Evolutionary conservation across 2,329 filamentous ascomycete genomes (phyloP), one percentile per base, ranked within the genome.

Genomic region (Periglandula ipomoeae): DNA sequence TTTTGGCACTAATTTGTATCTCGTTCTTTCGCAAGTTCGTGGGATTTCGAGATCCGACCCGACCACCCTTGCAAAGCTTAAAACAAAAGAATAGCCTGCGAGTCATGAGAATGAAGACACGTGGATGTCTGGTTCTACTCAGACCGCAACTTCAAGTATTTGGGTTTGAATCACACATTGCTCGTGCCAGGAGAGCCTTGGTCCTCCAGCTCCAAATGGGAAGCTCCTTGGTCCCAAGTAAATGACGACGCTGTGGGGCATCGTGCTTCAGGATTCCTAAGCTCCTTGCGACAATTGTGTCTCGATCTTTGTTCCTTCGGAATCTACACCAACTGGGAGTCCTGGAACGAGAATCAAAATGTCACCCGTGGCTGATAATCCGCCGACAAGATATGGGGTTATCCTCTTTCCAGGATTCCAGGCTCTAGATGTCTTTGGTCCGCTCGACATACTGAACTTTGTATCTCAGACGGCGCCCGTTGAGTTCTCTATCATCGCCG

Each of bases 351-450:
- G n/a, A n/a, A 39, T 22, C 35, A 49, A 46, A 9, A 32, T 41
- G 45, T 34, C 26, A 19, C 35, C 45, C 13, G n/a, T 20, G 13
- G 11, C 26, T 20, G n/a, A 32, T 27, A 32, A 9, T 26, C 48
- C 44, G 23, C 53, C 56, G 0, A 52, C 50, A 13, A 58, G 57
- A 20, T 63, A 57, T 41, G 66, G 61, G 24, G 55, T 70, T 20
- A 58, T 66, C 19, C 52, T 69, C 1, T 69, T 65, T 52, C 54
- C 56, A 1, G 65, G 59, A 23, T 70, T 67, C 52, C 61, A 68
- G 46, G 59, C 63, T 2, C 59, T 70, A 27, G 67, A 70, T 44
- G 62, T 65, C 23, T 67, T 78, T 45, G 69, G 70, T 0, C 2
- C 44, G n/a, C n/a, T 68, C 4, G 65, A 69, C 24, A 55, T 59